phyloP scores from a whole-genome alignment of 1,284 basidiomycete genomes.

The Microbotryum violaceum region DNA sequence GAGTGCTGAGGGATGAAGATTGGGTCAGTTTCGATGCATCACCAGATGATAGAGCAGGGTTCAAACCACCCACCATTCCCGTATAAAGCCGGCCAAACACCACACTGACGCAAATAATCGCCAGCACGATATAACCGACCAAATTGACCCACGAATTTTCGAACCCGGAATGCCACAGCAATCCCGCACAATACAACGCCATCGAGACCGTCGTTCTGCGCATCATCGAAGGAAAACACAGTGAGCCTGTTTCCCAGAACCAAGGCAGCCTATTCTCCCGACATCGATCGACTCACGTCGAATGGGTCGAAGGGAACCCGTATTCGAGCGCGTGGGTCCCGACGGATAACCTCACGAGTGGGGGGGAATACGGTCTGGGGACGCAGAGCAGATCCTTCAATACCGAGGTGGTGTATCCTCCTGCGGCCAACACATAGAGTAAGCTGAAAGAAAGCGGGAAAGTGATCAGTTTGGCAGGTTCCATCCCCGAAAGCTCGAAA shows the following conservation, averaged over 20 bases:
- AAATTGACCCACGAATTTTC: neutral
- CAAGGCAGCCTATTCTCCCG: neutral
- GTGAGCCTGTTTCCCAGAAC: neutral
- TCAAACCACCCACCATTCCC: constrained; percentile 48
- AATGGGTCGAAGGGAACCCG: constrained; percentile 94
- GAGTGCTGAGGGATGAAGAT: constrained; percentile 33
- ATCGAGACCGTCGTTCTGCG: constrained; percentile 23
- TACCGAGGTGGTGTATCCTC: constrained; percentile 36
- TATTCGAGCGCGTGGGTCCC: constrained; percentile 54
- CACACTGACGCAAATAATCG: constrained; percentile 64
- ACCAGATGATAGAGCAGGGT: no score
- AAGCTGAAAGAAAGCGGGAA: constrained; percentile 64
- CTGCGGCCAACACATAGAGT: constrained; percentile 62
- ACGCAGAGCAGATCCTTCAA: constrained; percentile 72
- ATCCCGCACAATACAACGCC: constrained; percentile 22
- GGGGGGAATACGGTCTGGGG: constrained; percentile 82
- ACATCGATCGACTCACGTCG: constrained; percentile 67
- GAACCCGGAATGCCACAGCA: neutral
- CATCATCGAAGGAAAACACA: neutral
- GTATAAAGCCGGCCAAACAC: constrained; percentile 78
- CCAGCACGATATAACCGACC: constrained; percentile 6
- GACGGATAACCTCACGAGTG: constrained; percentile 64
- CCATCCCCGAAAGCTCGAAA: neutral
- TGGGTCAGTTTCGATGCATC: no score
- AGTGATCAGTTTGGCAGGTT: constrained; percentile 48